Percentiles rank a stretch among this genome's conserved stretches.
phyloP scores from a whole-genome alignment of 2,329 filamentous ascomycete genomes.

The Macrophomina tecta region DNA sequence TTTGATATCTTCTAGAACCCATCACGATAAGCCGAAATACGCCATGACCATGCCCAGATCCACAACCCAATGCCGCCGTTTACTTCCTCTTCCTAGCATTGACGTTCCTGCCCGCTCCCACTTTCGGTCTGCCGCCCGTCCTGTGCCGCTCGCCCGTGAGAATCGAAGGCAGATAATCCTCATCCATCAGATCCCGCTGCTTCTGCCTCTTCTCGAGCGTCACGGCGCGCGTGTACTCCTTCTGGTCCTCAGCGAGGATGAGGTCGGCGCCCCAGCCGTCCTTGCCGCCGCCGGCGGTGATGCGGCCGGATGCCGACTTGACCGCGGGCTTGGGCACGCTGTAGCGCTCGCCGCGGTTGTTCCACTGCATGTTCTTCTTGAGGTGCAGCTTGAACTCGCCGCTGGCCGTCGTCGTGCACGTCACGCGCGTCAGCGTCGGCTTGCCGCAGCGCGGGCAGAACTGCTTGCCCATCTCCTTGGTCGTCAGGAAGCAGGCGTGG shows the following conservation, averaged over 20 bases:
- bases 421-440: constrained; percentile 80
- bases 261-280: constrained; percentile 84
- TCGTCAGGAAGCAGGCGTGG: constrained; percentile 78
- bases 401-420: constrained; percentile 80
- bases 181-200: constrained; percentile 88
- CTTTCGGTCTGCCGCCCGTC: constrained; percentile 70
- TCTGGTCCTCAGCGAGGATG: constrained; percentile 93
- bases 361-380: constrained; percentile 96
- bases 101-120: constrained; percentile 85
- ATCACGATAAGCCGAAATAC: neutral
- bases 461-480: constrained; percentile 83
- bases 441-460: constrained; percentile 94
- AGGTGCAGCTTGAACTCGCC: constrained; percentile 86
- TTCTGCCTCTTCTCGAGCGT: constrained; percentile 69
- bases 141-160: constrained; percentile 77
- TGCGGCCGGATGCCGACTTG: constrained; percentile 80
- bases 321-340: constrained; percentile 90
- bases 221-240: constrained; percentile 76
- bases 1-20: constrained; percentile 6
- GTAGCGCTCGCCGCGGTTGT: constrained; percentile 88
- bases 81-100: constrained; percentile 73
- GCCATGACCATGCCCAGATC: constrained; percentile 6
- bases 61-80: neutral
- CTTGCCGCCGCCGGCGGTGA: constrained; percentile 71
- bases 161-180: constrained; percentile 87